phyloP scores from a whole-genome alignment of 345 rosid species.

The Raphanus raphanistrum region DNA sequence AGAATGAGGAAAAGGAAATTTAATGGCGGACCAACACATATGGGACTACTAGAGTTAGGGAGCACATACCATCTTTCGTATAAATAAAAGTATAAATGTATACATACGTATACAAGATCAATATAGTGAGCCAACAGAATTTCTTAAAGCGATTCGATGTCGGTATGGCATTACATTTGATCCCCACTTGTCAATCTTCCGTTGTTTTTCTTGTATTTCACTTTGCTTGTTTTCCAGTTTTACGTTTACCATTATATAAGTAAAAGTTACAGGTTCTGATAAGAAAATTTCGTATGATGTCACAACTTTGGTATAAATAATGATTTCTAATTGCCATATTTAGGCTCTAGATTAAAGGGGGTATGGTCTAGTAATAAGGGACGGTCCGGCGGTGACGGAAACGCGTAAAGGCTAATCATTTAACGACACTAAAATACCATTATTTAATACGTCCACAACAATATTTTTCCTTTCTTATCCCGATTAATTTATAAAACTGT shows the following conservation, averaged over 20 bases:
- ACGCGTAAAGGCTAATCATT: conserved; percentile 35
- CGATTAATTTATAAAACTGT: neutral
- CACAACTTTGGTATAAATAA: neutral
- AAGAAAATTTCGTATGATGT: neutral
- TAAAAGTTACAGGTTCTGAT: conserved; percentile 7
- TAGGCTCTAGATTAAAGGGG: conserved; percentile 4
- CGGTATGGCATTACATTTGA: conserved; percentile 35
- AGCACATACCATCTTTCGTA: conserved; percentile 39
- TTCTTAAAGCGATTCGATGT: conserved; percentile 43
- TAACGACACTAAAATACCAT: conserved; percentile 5
- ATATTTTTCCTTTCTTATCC: neutral
- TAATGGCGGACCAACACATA: conserved; percentile 51
- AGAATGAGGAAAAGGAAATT: neutral
- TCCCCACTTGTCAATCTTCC: conserved; percentile 22
- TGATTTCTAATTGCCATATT: conserved; percentile 11
- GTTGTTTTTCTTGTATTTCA: conserved; percentile 9
- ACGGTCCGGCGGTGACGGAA: conserved; percentile 38
- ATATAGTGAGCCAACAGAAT: conserved; percentile 25
- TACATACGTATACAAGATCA: conserved; percentile 17
- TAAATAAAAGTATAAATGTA: conserved; percentile 25
- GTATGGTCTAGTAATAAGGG: conserved; percentile 23
- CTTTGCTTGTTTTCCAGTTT: conserved; percentile 25
- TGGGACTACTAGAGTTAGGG: conserved; percentile 41
- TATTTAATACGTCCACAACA: neutral
- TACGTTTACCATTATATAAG: conserved; percentile 30